Evolutionary conservation across 352 stramenopile genomes (phyloP), one percentile per base, ranked within the genome.

Genomic region (Phytophthora idaei): DNA sequence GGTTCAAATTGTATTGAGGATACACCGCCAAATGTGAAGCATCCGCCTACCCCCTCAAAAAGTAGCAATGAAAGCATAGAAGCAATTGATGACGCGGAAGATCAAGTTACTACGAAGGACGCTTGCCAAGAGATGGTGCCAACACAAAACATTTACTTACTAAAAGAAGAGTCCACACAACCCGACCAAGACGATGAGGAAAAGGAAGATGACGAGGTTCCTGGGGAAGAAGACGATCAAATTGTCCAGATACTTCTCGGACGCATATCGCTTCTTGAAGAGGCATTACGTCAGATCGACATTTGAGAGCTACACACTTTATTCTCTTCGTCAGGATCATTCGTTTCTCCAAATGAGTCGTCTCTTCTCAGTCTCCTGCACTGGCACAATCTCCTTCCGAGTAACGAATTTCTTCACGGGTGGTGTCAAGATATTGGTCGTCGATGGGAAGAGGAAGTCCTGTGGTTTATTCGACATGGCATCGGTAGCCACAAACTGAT

Each of bases 391-490:
- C 41, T 77, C 73, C 17, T 83, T 83, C 21, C 80, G 59, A 2
- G 81, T 89, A 41, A 80, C 77, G 60, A 87, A 70, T 47, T 83
- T 73, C 57, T 92, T 90, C 44, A 90, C 85, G 1, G 50, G 63
- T 10, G 85, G 85, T 25, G 81, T 90, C 45, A 93, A 70, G 12
- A 80, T 52, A 31, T 80, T 59, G 3, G 83, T 87, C 10, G 64
- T 70, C 1, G 83, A 84, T 28, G 85, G 83, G 60, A 93, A 90
- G 14, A 76, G 59, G 59, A 92, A 91, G 50, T 90, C 81, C 21
- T 80, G 71, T 1, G 76, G 74, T 9, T 74, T 72, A 5, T 74
- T 73, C 0, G 80, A 85, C 9, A 39, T 49, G 2, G 48, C 57
- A 50, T 88, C 59, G 10, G 54, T 75, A 5, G 64, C 72, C 4